A percentile compares a stretch with the other conserved stretches of the same genome.
These are phyloP conservation scores for Penicillium paxilli DNA, from an alignment of 495 filamentous ascomycete genomes.

Conservation along the genomic window DNA sequence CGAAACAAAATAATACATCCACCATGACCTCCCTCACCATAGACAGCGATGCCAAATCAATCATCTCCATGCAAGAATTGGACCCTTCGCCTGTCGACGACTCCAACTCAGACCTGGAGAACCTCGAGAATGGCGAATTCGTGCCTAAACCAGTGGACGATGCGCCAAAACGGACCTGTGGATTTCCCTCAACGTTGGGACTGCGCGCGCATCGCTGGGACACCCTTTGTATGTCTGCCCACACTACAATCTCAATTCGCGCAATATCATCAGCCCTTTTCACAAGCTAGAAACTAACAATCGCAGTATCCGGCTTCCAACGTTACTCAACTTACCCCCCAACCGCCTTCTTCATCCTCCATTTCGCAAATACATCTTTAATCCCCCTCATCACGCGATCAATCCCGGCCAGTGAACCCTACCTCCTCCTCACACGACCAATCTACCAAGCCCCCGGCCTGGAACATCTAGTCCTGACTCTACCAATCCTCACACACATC, in stretches of 20 bases:
- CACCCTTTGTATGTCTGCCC: slow-evolving; percentile 55
- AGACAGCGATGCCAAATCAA: slow-evolving; percentile 44
- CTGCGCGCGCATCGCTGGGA: slow-evolving; percentile 61
- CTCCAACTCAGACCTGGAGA: slow-evolving; percentile 47
- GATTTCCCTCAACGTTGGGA: slow-evolving; percentile 44
- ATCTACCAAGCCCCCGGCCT: slow-evolving; percentile 74
- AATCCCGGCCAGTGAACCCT: slow-evolving; percentile 52
- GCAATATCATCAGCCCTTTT: slow-evolving; percentile 2
- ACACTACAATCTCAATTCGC: background rate
- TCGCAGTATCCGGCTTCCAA: slow-evolving; percentile 73
- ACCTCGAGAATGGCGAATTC: slow-evolving; percentile 56
- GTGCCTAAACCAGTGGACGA: slow-evolving; percentile 40
- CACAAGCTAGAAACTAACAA: too few relatives aligned
- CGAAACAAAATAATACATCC: background rate
- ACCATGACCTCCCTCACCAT: slow-evolving; percentile 10
- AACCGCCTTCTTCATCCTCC: slow-evolving; percentile 71
- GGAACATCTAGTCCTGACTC: slow-evolving; percentile 46
- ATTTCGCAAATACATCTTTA: slow-evolving; percentile 78
- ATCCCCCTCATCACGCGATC: slow-evolving; percentile 64
- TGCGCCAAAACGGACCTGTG: slow-evolving; percentile 11
- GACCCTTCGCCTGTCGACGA: slow-evolving; percentile 82
- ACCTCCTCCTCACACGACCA: slow-evolving; percentile 62
- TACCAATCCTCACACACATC: slow-evolving; percentile 51
- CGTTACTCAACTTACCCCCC: slow-evolving; percentile 88
- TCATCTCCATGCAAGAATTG: slow-evolving; percentile 70